Evolutionary conservation across 2,329 filamentous ascomycete species (phyloP).

Genomic region (Neocucurbitaria cava): DNA sequence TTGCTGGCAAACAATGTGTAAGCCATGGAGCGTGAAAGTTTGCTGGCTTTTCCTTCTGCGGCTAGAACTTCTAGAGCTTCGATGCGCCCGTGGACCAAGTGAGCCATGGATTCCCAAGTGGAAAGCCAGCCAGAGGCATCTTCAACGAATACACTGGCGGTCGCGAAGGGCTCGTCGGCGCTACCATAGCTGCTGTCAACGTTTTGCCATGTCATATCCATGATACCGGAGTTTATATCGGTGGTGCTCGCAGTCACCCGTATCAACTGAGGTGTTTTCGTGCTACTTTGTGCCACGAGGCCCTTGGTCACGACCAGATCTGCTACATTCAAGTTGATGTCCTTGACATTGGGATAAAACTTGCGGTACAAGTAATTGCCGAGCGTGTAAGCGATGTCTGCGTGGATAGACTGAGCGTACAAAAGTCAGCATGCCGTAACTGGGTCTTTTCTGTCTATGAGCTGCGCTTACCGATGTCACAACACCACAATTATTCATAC

Average conservation of each 20-base stretch:
- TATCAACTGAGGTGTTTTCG: slow-evolving; percentile 3
- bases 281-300: slow-evolving; percentile 16
- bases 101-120: slow-evolving; percentile 19
- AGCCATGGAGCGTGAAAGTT: slow-evolving; percentile 22
- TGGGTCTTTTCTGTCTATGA: slow-evolving; percentile 47
- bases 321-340: slow-evolving; percentile 39
- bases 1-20: slow-evolving; percentile 31
- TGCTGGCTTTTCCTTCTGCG: slow-evolving; percentile 14
- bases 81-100: slow-evolving; percentile 25
- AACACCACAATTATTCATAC: slow-evolving; percentile 18
- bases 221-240: slow-evolving; percentile 7
- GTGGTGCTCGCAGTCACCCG: slow-evolving; percentile 9
- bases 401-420: slow-evolving; percentile 50
- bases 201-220: slow-evolving; percentile 14
- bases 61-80: slow-evolving; percentile 18
- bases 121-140: slow-evolving; percentile 17
- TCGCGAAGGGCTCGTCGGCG: slow-evolving; percentile 6
- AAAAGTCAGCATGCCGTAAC: slow-evolving; percentile 48
- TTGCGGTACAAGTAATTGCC: slow-evolving; percentile 51
- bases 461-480: slow-evolving; percentile 35
- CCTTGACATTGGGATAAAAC: slow-evolving; percentile 1
- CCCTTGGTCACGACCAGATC: slow-evolving; percentile 48
- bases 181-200: slow-evolving; percentile 6
- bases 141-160: slow-evolving; percentile 5
- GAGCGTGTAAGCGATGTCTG: slow-evolving; percentile 59